Percentiles rank a stretch among this genome's conserved stretches.
Conservation (phyloP, 2,329 filamentous ascomycete species). For the Ceratocystis ficicola region DNA sequence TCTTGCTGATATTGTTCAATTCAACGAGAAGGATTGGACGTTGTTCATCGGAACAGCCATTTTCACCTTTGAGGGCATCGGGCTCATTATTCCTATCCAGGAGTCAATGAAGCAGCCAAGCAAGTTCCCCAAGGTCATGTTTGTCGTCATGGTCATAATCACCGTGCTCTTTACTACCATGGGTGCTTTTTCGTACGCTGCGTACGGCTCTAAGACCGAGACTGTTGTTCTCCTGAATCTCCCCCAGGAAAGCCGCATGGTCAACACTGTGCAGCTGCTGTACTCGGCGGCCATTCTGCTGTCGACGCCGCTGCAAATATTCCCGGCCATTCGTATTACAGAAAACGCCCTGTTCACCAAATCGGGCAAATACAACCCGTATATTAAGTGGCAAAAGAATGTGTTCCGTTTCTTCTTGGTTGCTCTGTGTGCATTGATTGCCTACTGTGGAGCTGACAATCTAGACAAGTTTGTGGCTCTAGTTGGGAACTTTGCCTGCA, state of each 20-base stretch:
- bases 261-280: constrained; percentile 90
- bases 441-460: constrained; percentile 84
- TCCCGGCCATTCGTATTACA: constrained; percentile 92
- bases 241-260: constrained; percentile 86
- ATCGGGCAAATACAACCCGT: constrained; percentile 94
- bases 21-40: constrained; percentile 88
- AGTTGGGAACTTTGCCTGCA: constrained; percentile 94
- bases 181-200: constrained; percentile 87
- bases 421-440: constrained; percentile 70
- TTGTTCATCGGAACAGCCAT: constrained; percentile 98
- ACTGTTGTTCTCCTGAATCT: constrained; percentile 94
- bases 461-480: constrained; percentile 95
- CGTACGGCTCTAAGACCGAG: constrained; percentile 88
- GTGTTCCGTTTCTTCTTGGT: constrained; percentile 90
- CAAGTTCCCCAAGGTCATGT: constrained; percentile 83
- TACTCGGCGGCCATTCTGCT: constrained; percentile 97
- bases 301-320: constrained; percentile 90
- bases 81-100: constrained; percentile 94
- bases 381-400: constrained; percentile 99
- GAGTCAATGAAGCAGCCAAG: constrained; percentile 86
- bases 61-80: constrained; percentile 97
- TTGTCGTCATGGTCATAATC: constrained; percentile 87
- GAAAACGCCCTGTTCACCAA: constrained; percentile 88
- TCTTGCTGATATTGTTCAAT: constrained; percentile 73
- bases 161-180: constrained; percentile 82